A percentile compares a stretch with the other conserved stretches of the same genome.
Conservation (phyloP, 352 stramenopile genomes). For the Pythium biforme region DNA sequence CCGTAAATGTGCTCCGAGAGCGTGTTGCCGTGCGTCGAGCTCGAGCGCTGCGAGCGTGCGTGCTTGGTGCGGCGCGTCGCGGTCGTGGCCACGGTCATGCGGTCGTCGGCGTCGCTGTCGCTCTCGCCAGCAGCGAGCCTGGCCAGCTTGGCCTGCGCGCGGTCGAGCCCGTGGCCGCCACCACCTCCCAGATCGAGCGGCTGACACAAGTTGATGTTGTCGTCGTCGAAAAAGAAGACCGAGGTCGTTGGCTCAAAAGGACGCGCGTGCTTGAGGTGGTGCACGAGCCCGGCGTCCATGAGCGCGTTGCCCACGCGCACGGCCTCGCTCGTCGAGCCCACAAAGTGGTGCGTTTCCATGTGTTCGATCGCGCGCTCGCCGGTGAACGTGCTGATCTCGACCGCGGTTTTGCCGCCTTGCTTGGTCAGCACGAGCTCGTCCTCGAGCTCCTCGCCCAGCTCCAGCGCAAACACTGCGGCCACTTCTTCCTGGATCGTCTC, state of each 20-base stretch:
- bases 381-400: conserved; percentile 18
- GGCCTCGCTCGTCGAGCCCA: conserved; percentile 20
- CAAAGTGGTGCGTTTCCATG: conserved; percentile 22
- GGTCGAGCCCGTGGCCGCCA: not conserved
- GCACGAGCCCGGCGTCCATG: conserved; percentile 34
- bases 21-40: conserved; percentile 39
- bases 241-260: conserved; percentile 14
- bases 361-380: conserved; percentile 20
- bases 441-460: conserved; percentile 19
- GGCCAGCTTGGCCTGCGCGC: not conserved
- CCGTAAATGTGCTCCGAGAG: conserved; percentile 29
- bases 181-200: conserved; percentile 2
- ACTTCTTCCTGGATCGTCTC: conserved; percentile 30
- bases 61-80: conserved; percentile 11
- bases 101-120: conserved; percentile 16
- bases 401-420: not conserved
- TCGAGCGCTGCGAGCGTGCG: conserved; percentile 34
- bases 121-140: not conserved
- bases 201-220: conserved; percentile 25
- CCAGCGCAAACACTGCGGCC: conserved; percentile 12
- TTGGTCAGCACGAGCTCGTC: conserved; percentile 9
- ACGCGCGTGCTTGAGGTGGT: conserved; percentile 32
- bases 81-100: conserved; percentile 8
- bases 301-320: conserved; percentile 32
- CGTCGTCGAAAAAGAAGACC: conserved; percentile 29